These are phyloP conservation scores for Aspergillus neotritici DNA, from an alignment of 2,329 filamentous ascomycete genomes.

Conservation along the genomic window DNA sequence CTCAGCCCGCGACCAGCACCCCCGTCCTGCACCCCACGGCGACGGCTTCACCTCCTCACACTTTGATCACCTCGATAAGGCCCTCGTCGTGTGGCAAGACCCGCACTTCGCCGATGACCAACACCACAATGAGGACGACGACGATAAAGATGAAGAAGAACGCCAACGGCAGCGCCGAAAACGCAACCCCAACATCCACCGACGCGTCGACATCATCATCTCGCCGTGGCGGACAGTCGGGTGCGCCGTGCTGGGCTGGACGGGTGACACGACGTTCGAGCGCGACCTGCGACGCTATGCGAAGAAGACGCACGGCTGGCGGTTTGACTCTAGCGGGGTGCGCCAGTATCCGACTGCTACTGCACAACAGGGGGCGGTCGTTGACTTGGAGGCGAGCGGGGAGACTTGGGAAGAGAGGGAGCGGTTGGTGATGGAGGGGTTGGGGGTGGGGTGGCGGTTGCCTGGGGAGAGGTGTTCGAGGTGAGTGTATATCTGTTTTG, in stretches of 20 bases:
- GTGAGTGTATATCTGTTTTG: slow-evolving; percentile 24
- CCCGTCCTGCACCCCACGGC: slow-evolving; percentile 47
- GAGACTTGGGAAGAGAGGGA: slow-evolving; percentile 65
- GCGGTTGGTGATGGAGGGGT: slow-evolving; percentile 68
- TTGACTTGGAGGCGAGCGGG: slow-evolving; percentile 59
- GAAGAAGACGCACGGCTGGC: slow-evolving; percentile 65
- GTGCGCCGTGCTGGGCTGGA: slow-evolving; percentile 85
- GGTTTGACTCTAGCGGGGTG: slow-evolving; percentile 88
- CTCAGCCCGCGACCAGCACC: slow-evolving; percentile 65
- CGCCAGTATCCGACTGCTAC: slow-evolving; percentile 58
- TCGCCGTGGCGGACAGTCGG: slow-evolving; percentile 83
- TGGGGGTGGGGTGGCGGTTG: slow-evolving; percentile 63
- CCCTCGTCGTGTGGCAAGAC: slow-evolving; percentile 86
- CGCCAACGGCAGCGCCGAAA: slow-evolving; percentile 12
- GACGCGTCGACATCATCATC: slow-evolving; percentile 87
- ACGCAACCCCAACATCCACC: slow-evolving; percentile 66
- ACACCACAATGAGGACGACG: slow-evolving; percentile 13
- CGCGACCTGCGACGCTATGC: slow-evolving; percentile 77
- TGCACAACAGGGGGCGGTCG: slow-evolving; percentile 47
- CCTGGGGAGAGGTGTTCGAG: slow-evolving; percentile 65
- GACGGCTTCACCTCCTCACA: slow-evolving; percentile 33
- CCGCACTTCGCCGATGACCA: slow-evolving; percentile 44
- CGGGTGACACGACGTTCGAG: slow-evolving; percentile 82
- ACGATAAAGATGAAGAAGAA: slow-evolving; percentile 7
- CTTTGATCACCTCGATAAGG: slow-evolving; percentile 88